phyloP scores from a whole-genome alignment of 2,329 filamentous ascomycete genomes.

The Leptographium radiaticola region DNA sequence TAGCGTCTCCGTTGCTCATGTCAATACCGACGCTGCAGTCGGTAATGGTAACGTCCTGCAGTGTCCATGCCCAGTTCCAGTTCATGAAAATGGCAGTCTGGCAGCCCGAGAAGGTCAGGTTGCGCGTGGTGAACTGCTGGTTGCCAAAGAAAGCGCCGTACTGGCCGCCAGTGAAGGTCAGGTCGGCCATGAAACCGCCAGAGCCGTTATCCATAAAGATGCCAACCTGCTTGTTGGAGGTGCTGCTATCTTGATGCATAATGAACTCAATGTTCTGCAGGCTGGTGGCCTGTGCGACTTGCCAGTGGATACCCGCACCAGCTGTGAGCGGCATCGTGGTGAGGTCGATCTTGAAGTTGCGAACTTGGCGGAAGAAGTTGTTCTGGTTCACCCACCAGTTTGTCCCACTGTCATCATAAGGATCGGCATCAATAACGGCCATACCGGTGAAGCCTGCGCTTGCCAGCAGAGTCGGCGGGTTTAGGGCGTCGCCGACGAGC shows the following conservation, averaged over 20 bases:
- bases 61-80: slow-evolving; percentile 83
- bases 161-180: slow-evolving; percentile 71
- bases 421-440: slow-evolving; percentile 78
- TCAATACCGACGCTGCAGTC: slow-evolving; percentile 65
- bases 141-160: slow-evolving; percentile 70
- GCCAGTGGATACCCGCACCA: slow-evolving; percentile 70
- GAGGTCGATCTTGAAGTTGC: slow-evolving; percentile 70
- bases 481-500: slow-evolving; percentile 67
- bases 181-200: slow-evolving; percentile 71
- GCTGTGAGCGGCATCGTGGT: slow-evolving; percentile 46
- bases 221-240: slow-evolving; percentile 56
- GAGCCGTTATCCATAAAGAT: slow-evolving; percentile 80
- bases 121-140: slow-evolving; percentile 79
- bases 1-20: slow-evolving; percentile 51
- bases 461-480: slow-evolving; percentile 64
- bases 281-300: slow-evolving; percentile 71
- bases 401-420: slow-evolving; percentile 54
- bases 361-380: slow-evolving; percentile 75
- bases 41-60: slow-evolving; percentile 64
- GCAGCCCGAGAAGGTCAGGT: slow-evolving; percentile 70
- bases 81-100: slow-evolving; percentile 78
- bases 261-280: slow-evolving; percentile 73
- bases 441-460: slow-evolving; percentile 63
- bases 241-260: slow-evolving; percentile 55
- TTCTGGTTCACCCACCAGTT: slow-evolving; percentile 74